Evolutionary conservation across 495 filamentous ascomycete genomes (phyloP).

Genomic region (Geopyxis carbonaria): DNA sequence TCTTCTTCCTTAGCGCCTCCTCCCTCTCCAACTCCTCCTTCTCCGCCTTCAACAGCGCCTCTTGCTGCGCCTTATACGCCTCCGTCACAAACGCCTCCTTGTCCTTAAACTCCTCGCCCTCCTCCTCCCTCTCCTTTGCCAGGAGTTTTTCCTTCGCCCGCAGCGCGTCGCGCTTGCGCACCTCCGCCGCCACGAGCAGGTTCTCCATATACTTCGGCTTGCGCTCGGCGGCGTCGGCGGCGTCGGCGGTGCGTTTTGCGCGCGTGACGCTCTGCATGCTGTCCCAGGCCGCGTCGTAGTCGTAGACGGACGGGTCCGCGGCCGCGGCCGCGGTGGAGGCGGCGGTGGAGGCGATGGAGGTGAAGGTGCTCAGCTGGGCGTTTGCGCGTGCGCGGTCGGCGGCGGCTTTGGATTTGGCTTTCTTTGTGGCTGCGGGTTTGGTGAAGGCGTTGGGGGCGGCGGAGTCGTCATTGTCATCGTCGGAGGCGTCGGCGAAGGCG

Average conservation of each 20-base stretch:
- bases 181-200: slow-evolving; percentile 61
- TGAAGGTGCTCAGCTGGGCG: slow-evolving; percentile 18
- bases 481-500: slow-evolving; percentile 10
- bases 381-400: slow-evolving; percentile 12
- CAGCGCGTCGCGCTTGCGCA: slow-evolving; percentile 73
- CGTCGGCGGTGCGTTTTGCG: slow-evolving; percentile 27
- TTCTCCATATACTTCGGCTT: slow-evolving; percentile 71
- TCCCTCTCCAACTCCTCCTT: slow-evolving; percentile 62
- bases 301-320: slow-evolving; percentile 52
- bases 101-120: slow-evolving; percentile 84
- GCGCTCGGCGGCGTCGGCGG: slow-evolving; percentile 28
- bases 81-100: slow-evolving; percentile 94
- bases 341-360: slow-evolving; percentile 30
- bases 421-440: slow-evolving; percentile 7
- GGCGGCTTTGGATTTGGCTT: slow-evolving; percentile 4
- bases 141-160: slow-evolving; percentile 78
- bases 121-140: slow-evolving; percentile 71
- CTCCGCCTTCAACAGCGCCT: slow-evolving; percentile 58
- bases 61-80: slow-evolving; percentile 90
- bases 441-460: slow-evolving; percentile 1
- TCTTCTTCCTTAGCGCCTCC: slow-evolving; percentile 49
- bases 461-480: slow-evolving; percentile 6
- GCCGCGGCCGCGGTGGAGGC: slow-evolving; percentile 38
- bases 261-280: slow-evolving; percentile 31
- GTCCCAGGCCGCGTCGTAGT: slow-evolving; percentile 50